Percentiles rank a stretch among this genome's conserved stretches.
These are phyloP conservation scores for Friedmanniomyces simplex DNA, from an alignment of 495 filamentous ascomycete genomes.

Conservation along the genomic window DNA sequence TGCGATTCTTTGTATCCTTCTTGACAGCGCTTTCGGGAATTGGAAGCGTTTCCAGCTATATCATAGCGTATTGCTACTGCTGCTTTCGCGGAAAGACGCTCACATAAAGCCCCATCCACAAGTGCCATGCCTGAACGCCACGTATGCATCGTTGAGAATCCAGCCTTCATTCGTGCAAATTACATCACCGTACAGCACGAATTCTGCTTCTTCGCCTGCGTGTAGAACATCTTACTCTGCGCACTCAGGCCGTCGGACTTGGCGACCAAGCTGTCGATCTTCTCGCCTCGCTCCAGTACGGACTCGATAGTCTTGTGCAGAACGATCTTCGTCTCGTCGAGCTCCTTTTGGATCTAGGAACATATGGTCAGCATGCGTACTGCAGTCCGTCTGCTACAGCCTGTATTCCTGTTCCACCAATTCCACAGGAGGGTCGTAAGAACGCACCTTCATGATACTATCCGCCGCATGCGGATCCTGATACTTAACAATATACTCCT, in stretches of 20 bases:
- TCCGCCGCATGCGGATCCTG: conserved; percentile 27
- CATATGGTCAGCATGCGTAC: conserved; percentile 41
- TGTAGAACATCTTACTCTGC: conserved; percentile 96
- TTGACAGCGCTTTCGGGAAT: no score
- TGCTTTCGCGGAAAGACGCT: not conserved
- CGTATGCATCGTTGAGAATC: not conserved
- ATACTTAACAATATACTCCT: conserved; percentile 49
- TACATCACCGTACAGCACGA: conserved; percentile 84
- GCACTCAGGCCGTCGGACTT: conserved; percentile 81
- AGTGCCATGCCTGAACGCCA: not conserved
- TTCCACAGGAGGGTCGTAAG: no score
- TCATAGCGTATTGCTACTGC: no score
- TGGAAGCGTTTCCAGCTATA: no score
- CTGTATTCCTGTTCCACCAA: no score
- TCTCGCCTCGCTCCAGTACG: conserved; percentile 82
- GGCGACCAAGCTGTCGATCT: conserved; percentile 78
- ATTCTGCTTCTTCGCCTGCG: conserved; percentile 89
- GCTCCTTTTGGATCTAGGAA: conserved; percentile 75
- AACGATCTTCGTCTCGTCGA: conserved; percentile 96
- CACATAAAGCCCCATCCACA: not conserved
- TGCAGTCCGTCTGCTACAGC: no score
- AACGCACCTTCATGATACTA: conserved; percentile 46
- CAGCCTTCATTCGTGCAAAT: not conserved
- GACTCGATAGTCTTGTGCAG: conserved; percentile 93
- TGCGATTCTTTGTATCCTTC: no score